Evolutionary conservation across 1,284 basidiomycete genomes (phyloP).

Genomic region (Spongispora temasekensis): DNA sequence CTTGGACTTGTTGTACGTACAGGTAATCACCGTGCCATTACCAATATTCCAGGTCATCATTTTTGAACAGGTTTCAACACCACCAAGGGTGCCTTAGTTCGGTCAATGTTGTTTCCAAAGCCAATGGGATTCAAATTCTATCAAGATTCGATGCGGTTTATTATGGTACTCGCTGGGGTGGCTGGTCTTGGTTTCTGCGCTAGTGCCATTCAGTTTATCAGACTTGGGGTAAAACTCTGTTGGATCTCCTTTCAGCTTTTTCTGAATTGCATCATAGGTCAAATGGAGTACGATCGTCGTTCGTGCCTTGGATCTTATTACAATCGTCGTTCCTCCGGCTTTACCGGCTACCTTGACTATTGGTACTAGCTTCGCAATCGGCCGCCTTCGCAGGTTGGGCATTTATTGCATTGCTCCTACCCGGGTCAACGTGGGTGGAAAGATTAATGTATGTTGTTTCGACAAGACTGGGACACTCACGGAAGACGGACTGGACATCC

Average conservation of each 20-base stretch:
- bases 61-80: constrained; percentile 82
- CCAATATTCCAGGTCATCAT: not conserved
- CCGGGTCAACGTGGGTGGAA: constrained; percentile 94
- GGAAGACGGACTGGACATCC: constrained; percentile 96
- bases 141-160: constrained; percentile 96
- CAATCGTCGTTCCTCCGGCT: constrained; percentile 97
- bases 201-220: constrained; percentile 89
- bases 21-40: constrained; percentile 47
- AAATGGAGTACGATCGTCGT: constrained; percentile 90
- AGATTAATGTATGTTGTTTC: constrained; percentile 98
- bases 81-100: constrained; percentile 93
- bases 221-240: constrained; percentile 71
- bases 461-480: constrained; percentile 99
- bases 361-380: constrained; percentile 95
- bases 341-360: constrained; percentile 97
- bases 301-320: constrained; percentile 96
- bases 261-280: constrained; percentile 50
- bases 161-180: constrained; percentile 87
- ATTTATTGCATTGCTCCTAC: constrained; percentile 98
- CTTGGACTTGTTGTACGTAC: constrained; percentile 91
- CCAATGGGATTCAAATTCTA: constrained; percentile 98
- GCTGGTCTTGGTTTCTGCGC: constrained; percentile 87
- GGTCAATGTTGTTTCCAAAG: constrained; percentile 99
- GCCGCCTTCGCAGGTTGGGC: constrained; percentile 83
- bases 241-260: not conserved